Evolutionary conservation across 202 grass and related monocot genomes (phyloP).

Genomic region (Carex sylvatica): DNA sequence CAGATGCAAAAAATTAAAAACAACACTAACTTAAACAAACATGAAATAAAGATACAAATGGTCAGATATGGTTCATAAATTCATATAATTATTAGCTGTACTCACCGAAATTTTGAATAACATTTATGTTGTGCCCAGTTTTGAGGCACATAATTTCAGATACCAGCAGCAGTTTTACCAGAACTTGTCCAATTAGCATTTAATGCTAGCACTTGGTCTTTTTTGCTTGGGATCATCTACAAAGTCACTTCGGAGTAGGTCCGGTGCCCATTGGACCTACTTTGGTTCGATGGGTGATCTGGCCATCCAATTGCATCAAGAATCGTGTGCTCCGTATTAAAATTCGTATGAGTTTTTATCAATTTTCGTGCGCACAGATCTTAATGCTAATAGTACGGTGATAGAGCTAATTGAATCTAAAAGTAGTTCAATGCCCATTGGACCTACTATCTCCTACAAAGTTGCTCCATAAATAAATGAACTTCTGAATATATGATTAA

Average conservation of each 20-base stretch:
- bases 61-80: background rate
- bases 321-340: no score
- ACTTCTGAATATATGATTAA: background rate
- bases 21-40: background rate
- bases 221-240: background rate
- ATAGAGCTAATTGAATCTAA: no score
- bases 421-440: no score
- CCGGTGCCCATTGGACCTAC: no score
- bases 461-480: background rate
- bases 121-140: background rate
- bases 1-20: background rate
- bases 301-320: no score
- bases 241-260: no score
- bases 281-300: no score
- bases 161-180: background rate
- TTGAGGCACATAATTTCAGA: background rate
- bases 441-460: no score
- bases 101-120: constrained; percentile 1
- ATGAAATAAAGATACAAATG: background rate
- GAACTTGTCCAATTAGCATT: background rate
- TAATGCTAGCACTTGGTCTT: background rate
- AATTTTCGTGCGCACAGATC: no score
- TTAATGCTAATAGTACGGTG: no score
- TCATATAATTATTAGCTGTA: background rate
- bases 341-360: no score